phyloP scores from a whole-genome alignment of 768 basidiomycete species.

The Pleurotus djamor region DNA sequence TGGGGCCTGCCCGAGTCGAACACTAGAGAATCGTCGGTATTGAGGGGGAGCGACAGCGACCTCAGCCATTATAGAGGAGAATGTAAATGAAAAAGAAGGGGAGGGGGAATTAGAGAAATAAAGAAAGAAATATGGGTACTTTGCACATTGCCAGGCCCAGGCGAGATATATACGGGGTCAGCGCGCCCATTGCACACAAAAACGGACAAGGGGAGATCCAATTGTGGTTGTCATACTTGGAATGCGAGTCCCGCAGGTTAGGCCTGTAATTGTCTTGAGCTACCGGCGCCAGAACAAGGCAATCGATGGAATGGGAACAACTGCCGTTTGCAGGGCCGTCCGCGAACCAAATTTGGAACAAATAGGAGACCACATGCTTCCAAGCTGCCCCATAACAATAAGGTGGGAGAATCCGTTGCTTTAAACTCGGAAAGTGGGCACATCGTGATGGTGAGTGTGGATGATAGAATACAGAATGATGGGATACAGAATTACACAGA shows the following conservation, averaged over 20 bases:
- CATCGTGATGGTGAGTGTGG: no score
- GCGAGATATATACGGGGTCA: neutral
- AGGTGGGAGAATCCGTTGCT: neutral
- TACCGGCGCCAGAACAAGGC: neutral
- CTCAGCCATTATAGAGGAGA: constrained; percentile 11
- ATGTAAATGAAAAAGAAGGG: constrained; percentile 17
- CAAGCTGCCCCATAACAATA: constrained; percentile 4
- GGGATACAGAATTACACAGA: no score
- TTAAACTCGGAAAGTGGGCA: neutral
- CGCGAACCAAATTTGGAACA: constrained; percentile 3
- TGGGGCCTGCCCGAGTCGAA: constrained; percentile 49
- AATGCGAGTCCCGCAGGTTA: constrained; percentile 9
- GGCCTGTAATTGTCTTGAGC: constrained; percentile 17
- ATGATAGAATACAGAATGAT: no score
- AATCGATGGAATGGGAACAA: constrained; percentile 5
- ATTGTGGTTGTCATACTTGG: constrained; percentile 21
- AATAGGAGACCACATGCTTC: constrained; percentile 4
- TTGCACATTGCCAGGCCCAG: neutral
- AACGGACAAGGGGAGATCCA: constrained; percentile 27
- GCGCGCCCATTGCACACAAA: neutral
- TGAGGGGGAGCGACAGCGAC: constrained; percentile 47
- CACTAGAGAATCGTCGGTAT: constrained; percentile 44
- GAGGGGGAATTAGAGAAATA: constrained; percentile 15
- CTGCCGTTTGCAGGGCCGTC: neutral
- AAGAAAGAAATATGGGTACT: constrained; percentile 9